Evolutionary conservation across 2,329 filamentous ascomycete genomes (phyloP).

Genomic region (Colletotrichum truncatum): DNA sequence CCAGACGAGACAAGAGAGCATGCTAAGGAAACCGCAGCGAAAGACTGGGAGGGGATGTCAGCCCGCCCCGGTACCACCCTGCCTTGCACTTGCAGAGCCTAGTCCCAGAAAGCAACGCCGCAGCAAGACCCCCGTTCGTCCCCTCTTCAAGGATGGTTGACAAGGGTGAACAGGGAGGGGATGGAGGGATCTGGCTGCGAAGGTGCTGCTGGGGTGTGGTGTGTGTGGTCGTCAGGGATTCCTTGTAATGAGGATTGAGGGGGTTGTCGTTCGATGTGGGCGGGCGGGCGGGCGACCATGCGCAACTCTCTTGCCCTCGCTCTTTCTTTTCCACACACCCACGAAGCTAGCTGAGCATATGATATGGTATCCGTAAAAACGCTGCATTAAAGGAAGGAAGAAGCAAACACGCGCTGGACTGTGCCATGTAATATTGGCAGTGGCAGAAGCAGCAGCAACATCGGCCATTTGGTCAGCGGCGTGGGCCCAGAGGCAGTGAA

Average conservation of each 20-base stretch:
- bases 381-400: neutral
- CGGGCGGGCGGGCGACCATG: neutral
- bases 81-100: constrained; percentile 19
- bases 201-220: constrained; percentile 9
- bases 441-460: neutral
- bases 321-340: constrained; percentile 1
- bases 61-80: constrained; percentile 15
- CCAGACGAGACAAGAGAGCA: constrained; percentile 1
- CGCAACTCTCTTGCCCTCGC: neutral
- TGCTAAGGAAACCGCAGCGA: neutral
- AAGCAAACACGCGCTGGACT: too few relatives aligned
- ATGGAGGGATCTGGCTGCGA: constrained; percentile 26
- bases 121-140: constrained; percentile 22
- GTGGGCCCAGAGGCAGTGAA: too few relatives aligned
- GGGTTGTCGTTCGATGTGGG: constrained; percentile 15
- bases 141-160: constrained; percentile 25
- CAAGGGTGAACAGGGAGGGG: constrained; percentile 2
- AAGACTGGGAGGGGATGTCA: constrained; percentile 2
- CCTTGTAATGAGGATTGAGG: constrained; percentile 21
- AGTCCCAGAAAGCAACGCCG: constrained; percentile 28
- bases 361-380: neutral
- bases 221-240: constrained; percentile 7
- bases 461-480: neutral
- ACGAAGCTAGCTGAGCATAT: neutral
- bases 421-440: neutral